phyloP scores from a whole-genome alignment of 2,329 filamentous ascomycete species.

The Claviceps cyperi region DNA sequence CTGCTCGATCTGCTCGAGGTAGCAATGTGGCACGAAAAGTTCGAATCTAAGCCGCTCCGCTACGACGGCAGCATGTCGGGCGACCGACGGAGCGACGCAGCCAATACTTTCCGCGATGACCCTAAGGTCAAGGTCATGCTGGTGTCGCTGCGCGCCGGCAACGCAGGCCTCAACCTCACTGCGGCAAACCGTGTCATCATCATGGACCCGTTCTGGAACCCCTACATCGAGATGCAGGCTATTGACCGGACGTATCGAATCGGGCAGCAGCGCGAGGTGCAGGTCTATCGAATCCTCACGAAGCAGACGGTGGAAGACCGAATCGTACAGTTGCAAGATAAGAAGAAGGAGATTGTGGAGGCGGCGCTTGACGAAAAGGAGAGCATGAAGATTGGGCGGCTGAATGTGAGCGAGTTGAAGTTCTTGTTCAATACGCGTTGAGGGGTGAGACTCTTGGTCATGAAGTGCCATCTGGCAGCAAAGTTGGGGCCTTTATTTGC shows the following conservation, averaged over 20 bases:
- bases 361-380: conserved; percentile 67
- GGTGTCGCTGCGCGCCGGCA: conserved; percentile 68
- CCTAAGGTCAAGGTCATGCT: conserved; percentile 59
- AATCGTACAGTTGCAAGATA: conserved; percentile 63
- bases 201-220: conserved; percentile 90
- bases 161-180: conserved; percentile 73
- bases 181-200: conserved; percentile 77
- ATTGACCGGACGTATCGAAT: conserved; percentile 83
- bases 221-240: conserved; percentile 82
- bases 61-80: conserved; percentile 73
- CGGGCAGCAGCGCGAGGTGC: conserved; percentile 59
- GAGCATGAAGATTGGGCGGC: conserved; percentile 48
- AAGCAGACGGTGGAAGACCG: conserved; percentile 74
- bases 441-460: background rate
- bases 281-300: conserved; percentile 68
- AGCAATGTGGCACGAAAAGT: conserved; percentile 49
- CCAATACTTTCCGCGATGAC: conserved; percentile 50
- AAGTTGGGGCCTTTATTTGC: no score
- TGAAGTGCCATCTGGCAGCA: background rate
- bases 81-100: conserved; percentile 50
- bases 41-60: conserved; percentile 47
- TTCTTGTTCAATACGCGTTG: conserved; percentile 42
- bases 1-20: conserved; percentile 61
- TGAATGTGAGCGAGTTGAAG: conserved; percentile 51
- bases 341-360: conserved; percentile 64